Base-by-base conservation (phyloP, 192 early-diverging fungal genomes). In the Podila epigama region DNA sequence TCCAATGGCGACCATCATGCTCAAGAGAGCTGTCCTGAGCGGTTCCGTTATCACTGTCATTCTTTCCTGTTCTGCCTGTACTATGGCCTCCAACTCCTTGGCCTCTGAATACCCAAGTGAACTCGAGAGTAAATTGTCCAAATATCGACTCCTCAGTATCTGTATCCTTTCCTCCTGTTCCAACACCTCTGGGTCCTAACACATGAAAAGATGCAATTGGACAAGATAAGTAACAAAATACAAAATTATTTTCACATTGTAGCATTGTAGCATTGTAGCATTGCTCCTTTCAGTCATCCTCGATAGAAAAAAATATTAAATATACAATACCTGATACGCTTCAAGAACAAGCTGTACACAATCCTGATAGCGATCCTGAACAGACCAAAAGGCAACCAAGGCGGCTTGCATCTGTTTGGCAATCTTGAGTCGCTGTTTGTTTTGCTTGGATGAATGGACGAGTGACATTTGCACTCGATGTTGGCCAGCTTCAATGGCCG, bases 61-160 rank as follows among this genome's bases (percentile, higher is more conserved):
- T 18, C 40, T 62, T 9, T 66, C 52, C 34, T 67, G 63, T 9
- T 75, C 63, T 22, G 13, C 51, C 6, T 57, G 15, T 9, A 60
- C 36, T 51, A 62, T 66, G 13, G 42, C 28, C 8, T 34, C 11
- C 13, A 67, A 33, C 15, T 34, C 33, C 8, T 52, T 37, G 9
- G 60, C 41, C 16, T 66, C 63, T 5, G 32, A 52, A 0, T 58
- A 53, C 2, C 29, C 34, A 4, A 66, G 64, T n/a, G 63, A 64
- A 28, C 33, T 58, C 5, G 41, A 33, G n/a, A 75, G 64, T 15
- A 75, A 42, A 42, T 51, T 67, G 41, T 75, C 62, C 34, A 75
- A 52, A 16, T 75, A 64, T 8, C 71, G 71, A 57, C 71, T 75
- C 41, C 58, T 60, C 9, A 75, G 71, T 5, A 61, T 66, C 40